Percentiles rank a stretch among this genome's conserved stretches.
phyloP scores from a whole-genome alignment of 352 stramenopile species.

The Peronospora belbahrii region DNA sequence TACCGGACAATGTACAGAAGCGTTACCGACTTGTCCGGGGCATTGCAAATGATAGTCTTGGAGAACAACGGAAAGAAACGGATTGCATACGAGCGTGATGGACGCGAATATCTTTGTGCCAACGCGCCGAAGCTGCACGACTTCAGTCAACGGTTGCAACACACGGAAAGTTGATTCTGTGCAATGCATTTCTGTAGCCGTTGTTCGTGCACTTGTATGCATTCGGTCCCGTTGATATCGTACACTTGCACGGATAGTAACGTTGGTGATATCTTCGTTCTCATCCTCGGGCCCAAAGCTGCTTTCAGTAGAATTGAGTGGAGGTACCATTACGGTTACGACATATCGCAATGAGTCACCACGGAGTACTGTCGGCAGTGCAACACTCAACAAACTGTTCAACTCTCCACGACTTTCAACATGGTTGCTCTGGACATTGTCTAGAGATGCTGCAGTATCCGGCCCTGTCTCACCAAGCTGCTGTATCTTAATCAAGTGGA shows the following conservation, averaged over 20 bases:
- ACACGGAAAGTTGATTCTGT: slow-evolving; percentile 27
- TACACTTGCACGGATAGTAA: slow-evolving; percentile 20
- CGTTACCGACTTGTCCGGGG: neutral
- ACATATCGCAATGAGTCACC: slow-evolving; percentile 16
- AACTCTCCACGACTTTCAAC: neutral
- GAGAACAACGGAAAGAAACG: slow-evolving; percentile 18
- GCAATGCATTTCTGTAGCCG: slow-evolving; percentile 19
- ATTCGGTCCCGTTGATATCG: slow-evolving; percentile 17
- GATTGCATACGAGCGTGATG: slow-evolving; percentile 36
- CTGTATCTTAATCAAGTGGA: slow-evolving; percentile 13
- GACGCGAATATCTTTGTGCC: slow-evolving; percentile 22
- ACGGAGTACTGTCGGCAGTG: slow-evolving; percentile 17
- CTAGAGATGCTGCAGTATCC: neutral
- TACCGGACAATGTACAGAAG: neutral
- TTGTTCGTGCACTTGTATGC: slow-evolving; percentile 3
- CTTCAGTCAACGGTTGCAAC: slow-evolving; percentile 26
- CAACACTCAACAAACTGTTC: slow-evolving; percentile 15
- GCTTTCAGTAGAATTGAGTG: neutral
- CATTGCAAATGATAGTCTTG: slow-evolving; percentile 28
- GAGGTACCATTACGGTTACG: slow-evolving; percentile 19
- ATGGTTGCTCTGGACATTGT: neutral
- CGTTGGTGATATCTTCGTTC: neutral
- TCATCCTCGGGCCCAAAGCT: slow-evolving; percentile 9
- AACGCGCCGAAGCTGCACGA: slow-evolving; percentile 34
- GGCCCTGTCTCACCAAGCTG: neutral